Percentiles rank a stretch among this genome's conserved stretches.
phyloP scores from a whole-genome alignment of 352 stramenopile genomes.

The Phytophthora sansomeana region DNA sequence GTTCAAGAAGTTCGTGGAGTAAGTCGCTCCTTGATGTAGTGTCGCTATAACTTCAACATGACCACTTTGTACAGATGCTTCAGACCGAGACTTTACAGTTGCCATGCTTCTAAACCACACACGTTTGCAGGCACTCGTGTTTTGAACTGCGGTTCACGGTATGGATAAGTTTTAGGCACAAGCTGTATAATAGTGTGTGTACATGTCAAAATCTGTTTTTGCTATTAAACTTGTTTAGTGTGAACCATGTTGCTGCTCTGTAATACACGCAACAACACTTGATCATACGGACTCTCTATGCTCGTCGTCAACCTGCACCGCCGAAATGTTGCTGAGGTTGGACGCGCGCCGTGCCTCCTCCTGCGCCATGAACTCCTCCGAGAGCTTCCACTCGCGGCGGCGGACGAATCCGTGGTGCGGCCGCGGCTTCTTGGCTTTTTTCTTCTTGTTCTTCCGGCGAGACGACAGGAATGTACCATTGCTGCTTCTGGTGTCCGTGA shows the following conservation, averaged over 20 bases:
- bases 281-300: conserved; percentile 23
- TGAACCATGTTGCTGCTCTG: conserved; percentile 9
- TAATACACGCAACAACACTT: conserved; percentile 14
- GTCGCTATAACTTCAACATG: conserved; percentile 10
- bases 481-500: conserved; percentile 26
- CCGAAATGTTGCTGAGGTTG: conserved; percentile 49
- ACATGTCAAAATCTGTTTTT: conserved; percentile 20
- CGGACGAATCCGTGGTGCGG: conserved; percentile 75
- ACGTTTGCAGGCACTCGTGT: too few species aligned
- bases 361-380: conserved; percentile 63
- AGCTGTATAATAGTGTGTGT: neutral
- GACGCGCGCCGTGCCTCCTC: conserved; percentile 37
- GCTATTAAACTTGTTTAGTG: conserved; percentile 5
- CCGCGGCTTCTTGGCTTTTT: conserved; percentile 53
- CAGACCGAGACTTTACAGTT: too few species aligned
- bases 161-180: too few species aligned
- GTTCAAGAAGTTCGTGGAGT: conserved; percentile 69
- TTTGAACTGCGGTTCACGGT: too few species aligned
- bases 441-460: conserved; percentile 48
- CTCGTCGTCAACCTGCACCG: conserved; percentile 50
- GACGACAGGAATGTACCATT: conserved; percentile 39
- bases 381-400: conserved; percentile 76
- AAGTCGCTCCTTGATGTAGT: conserved; percentile 1
- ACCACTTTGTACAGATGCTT: conserved; percentile 14
- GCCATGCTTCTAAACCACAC: too few species aligned